Base-by-base conservation (phyloP, 129 eudicot species). In the Flaveria bidentis region DNA sequence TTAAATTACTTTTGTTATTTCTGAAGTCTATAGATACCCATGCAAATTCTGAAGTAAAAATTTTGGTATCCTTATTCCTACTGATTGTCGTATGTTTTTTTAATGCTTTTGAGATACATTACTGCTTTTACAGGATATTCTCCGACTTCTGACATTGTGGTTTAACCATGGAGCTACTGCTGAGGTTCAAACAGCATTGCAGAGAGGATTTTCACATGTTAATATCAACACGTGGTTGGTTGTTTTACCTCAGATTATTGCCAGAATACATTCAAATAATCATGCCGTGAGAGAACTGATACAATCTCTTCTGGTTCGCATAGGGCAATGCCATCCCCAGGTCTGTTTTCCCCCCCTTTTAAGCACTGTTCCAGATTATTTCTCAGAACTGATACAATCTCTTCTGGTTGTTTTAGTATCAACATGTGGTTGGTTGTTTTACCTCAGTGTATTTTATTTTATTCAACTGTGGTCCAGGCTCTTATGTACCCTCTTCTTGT, bases 401-500 rank as follows among this genome's bases (percentile, higher is more conserved):
- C 41, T 36, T 36, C 41, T 36, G 41, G 41, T 36, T 36, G 41
- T 36, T 36, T 36, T 36, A 5, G 41, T 36, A 36, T 36, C 8
- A 36, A 36, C 41, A 36, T 7, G 41, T 36, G 41, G 41, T 36
- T 36, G 41, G 41, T 36, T 36, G 7, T 36, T 5, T 36, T 36
- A 36, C 41, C 41, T 4, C 7, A 1, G 41, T 36, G 6, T 8
- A 17, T 57, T 57, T 63, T 67, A 45, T 42, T 11, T 42, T 25
- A 16, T 52, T 70, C 28, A 26, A 71, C 5, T 74, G 18, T 73
- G 36, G 60, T 78, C 46, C 96, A 95, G 99, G 99, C 99, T 81
- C 99, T 95, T 74, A 91, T 95, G 97, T 95, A 95, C 77, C 99
- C 99, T 45, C 97, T 95, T 80, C 97, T 95, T 62, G 96, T 95